Evolutionary conservation across 345 rosid species (phyloP).

Genomic region (Microcos paniculata): DNA sequence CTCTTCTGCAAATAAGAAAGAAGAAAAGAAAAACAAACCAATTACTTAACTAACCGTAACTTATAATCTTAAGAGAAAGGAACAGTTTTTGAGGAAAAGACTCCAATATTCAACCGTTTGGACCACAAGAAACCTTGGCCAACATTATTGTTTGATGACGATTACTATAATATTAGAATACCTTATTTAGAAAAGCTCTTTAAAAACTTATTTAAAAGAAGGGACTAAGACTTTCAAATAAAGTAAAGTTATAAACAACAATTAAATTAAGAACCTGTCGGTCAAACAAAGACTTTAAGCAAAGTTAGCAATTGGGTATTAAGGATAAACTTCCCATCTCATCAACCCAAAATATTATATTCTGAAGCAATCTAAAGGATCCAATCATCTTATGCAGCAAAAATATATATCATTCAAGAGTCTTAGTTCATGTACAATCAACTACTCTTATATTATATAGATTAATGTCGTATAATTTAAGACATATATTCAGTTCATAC

Average conservation of each 20-base stretch:
- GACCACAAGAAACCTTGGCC: neutral
- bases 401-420: neutral
- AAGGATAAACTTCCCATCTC: neutral
- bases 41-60: slow-evolving; percentile 18
- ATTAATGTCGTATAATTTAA: neutral
- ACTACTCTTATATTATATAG: neutral
- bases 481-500: neutral
- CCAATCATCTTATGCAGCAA: neutral
- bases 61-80: slow-evolving; percentile 3
- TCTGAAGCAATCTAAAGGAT: neutral
- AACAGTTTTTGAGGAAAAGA: neutral
- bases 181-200: slow-evolving; percentile 20
- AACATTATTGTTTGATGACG: slow-evolving; percentile 11
- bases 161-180: slow-evolving; percentile 9
- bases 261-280: slow-evolving; percentile 11
- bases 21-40: slow-evolving; percentile 2
- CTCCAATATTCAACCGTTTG: neutral
- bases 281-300: slow-evolving; percentile 24
- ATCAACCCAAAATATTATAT: neutral
- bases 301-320: neutral
- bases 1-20: slow-evolving; percentile 45
- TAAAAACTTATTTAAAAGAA: neutral
- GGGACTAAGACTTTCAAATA: neutral
- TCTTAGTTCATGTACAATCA: neutral
- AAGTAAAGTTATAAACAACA: neutral